Base-by-base conservation (phyloP, 495 filamentous ascomycete genomes). In the Baudoinia panamericana region DNA sequence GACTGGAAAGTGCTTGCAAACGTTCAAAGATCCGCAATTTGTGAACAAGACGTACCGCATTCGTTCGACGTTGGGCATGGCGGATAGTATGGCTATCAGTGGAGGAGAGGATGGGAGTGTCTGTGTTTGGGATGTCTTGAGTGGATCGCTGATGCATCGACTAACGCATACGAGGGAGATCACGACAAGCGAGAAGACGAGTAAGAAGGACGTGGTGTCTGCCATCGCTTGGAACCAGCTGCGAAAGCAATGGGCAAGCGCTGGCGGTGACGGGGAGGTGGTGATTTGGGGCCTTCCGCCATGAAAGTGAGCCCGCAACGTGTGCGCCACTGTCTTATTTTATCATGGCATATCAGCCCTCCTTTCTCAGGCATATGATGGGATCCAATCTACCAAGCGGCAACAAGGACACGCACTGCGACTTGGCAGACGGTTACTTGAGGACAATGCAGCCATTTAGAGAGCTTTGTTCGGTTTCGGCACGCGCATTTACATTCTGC, bases 51-150 rank as follows among this genome's bases (percentile, higher is more conserved):
- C 41, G 24, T 56, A 58, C 29, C 45, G 57, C 10, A 38, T 63
- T 12, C 51, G 53, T 33, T 56, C 51, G 38, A 51, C 55, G 27
- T 36, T 64, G 24, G 62, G 53, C 16, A 29, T 51, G 28, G 75
- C 67, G 42, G 90, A 93, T 59, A 73, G 72, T 26, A 79, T 75
- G 24, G 83, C 92, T 7, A 53, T 97, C 16, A 80, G 75, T 40
- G 90, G 90, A n/a, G 80, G 81, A 49, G 87, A 95, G 61, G 65
- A 76, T 41, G 78, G 77, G 7, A 70, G 75, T 50, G 68, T 93
- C 13, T 84, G 80, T 69, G 83, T 77, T 10, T 96, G 88, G 84
- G 87, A 94, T 70, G 56, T 93, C n/a, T 51, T 94, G 35, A 80
- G 67, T 27, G 88, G 85, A 1, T 73, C 76, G 38, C 53, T 80